These are phyloP conservation scores for Henckelia pumila DNA, from an alignment of 257 asterid genomes.

Conservation along the genomic window DNA sequence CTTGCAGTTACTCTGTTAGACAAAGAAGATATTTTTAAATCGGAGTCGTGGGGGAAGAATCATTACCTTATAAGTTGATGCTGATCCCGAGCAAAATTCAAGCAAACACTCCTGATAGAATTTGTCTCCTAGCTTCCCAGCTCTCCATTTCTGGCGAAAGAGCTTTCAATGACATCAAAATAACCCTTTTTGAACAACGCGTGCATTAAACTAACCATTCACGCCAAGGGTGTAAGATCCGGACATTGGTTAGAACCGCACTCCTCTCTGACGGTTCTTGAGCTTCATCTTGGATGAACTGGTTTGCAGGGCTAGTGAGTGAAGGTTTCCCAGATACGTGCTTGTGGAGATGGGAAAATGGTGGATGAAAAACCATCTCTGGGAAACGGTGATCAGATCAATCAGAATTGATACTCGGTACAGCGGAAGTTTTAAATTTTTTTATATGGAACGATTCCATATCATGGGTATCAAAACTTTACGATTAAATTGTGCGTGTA, in stretches of 20 bases:
- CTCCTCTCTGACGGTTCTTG: slow-evolving; percentile 19
- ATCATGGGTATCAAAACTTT: no score
- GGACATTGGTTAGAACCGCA: slow-evolving; percentile 12
- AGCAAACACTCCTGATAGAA: slow-evolving; percentile 70
- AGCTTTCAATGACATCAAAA: slow-evolving; percentile 61
- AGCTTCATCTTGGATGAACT: slow-evolving; percentile 60
- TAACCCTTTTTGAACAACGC: slow-evolving; percentile 53
- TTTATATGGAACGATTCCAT: no score
- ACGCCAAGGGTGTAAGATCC: slow-evolving; percentile 87
- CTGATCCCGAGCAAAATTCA: no score
- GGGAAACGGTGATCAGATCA: no score
- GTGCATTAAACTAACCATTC: slow-evolving; percentile 74
- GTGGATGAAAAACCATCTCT: not conserved
- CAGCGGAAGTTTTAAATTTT: no score
- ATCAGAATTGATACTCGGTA: no score
- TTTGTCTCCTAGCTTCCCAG: slow-evolving; percentile 57
- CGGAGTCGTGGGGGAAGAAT: no score
- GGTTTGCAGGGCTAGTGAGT: slow-evolving; percentile 57
- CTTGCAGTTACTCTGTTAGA: no score
- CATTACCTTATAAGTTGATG: no score
- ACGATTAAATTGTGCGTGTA: no score
- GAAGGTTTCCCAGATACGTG: slow-evolving; percentile 27
- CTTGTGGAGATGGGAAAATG: slow-evolving; percentile 32
- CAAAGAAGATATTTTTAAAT: no score
- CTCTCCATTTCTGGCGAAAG: slow-evolving; percentile 39